A percentile compares a stretch with the other conserved stretches of the same genome.
These are phyloP conservation scores for Wickerhamiella nectarea DNA, from an alignment of 805 yeast genomes.

Conservation along the genomic window DNA sequence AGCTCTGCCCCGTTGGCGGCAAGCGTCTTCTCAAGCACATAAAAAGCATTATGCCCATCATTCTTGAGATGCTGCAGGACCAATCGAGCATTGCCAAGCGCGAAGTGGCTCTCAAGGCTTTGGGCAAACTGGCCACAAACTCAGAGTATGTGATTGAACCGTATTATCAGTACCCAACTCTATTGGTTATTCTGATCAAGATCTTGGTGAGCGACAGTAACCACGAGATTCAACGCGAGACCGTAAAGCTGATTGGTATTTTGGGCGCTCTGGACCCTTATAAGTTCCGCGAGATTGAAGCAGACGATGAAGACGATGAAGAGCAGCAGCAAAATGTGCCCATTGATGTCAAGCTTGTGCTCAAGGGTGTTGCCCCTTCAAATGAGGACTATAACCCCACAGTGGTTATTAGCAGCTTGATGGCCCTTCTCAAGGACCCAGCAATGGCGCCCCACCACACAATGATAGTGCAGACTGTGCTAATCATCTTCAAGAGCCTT, in stretches of 20 bases:
- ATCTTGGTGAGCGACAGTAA: slow-evolving; percentile 74
- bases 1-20: slow-evolving; percentile 76
- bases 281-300: slow-evolving; percentile 81
- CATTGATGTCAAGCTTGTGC: slow-evolving; percentile 72
- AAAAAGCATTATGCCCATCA: slow-evolving; percentile 68
- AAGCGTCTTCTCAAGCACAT: slow-evolving; percentile 65
- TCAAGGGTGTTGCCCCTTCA: slow-evolving; percentile 91
- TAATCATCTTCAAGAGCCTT: slow-evolving; percentile 77
- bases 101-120: slow-evolving; percentile 74
- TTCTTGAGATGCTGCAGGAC: slow-evolving; percentile 79
- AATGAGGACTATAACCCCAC: slow-evolving; percentile 87
- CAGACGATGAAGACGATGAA: slow-evolving; percentile 29
- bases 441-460: slow-evolving; percentile 79
- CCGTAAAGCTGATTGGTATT: slow-evolving; percentile 80
- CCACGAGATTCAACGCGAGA: slow-evolving; percentile 57
- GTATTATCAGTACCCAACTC: slow-evolving; percentile 75
- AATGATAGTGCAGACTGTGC: slow-evolving; percentile 84
- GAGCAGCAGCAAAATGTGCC: slow-evolving; percentile 78
- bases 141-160: slow-evolving; percentile 96
- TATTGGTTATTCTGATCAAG: slow-evolving; percentile 66
- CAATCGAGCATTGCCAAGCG: slow-evolving; percentile 80
- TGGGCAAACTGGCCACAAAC: slow-evolving; percentile 80
- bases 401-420: slow-evolving; percentile 73
- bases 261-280: slow-evolving; percentile 96
- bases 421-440: slow-evolving; percentile 73